These are phyloP conservation scores for Penicillium arizonense DNA, from an alignment of 495 filamentous ascomycete species.

Conservation along the genomic window DNA sequence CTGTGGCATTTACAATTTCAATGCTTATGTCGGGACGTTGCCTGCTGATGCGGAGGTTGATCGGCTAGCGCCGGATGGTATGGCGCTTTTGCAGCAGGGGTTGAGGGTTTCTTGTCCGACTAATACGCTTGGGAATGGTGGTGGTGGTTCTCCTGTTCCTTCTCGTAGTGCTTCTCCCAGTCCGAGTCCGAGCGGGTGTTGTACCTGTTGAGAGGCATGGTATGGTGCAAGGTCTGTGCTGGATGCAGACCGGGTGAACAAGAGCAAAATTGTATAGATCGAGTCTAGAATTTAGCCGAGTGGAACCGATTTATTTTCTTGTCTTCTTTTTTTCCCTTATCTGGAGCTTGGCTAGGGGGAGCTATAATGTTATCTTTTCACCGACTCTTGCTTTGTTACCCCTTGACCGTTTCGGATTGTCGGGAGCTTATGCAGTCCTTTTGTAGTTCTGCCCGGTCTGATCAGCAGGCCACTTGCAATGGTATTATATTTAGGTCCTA, in stretches of 20 bases:
- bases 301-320: background rate
- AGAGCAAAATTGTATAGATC: too few species aligned
- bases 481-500: background rate
- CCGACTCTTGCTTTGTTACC: slow-evolving; percentile 8
- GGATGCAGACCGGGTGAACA: too few species aligned
- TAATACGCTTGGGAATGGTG: slow-evolving; percentile 23
- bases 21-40: slow-evolving; percentile 50
- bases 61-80: slow-evolving; percentile 25
- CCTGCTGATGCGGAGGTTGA: slow-evolving; percentile 30
- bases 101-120: slow-evolving; percentile 32
- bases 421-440: slow-evolving; percentile 14
- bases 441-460: slow-evolving; percentile 9
- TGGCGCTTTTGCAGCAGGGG: slow-evolving; percentile 27
- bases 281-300: too few species aligned
- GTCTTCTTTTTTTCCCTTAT: background rate
- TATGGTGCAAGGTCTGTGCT: too few species aligned
- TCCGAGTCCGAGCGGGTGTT: too few species aligned
- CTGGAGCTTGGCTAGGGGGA: background rate
- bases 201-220: too few species aligned
- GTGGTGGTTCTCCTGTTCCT: too few species aligned
- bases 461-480: slow-evolving; percentile 12
- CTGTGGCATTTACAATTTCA: slow-evolving; percentile 65
- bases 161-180: too few species aligned
- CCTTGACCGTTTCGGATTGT: slow-evolving; percentile 11
- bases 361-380: slow-evolving; percentile 5